These are phyloP conservation scores for Aureobasidium sp. DNA, from an alignment of 2,329 filamentous ascomycete species.

Conservation along the genomic window DNA sequence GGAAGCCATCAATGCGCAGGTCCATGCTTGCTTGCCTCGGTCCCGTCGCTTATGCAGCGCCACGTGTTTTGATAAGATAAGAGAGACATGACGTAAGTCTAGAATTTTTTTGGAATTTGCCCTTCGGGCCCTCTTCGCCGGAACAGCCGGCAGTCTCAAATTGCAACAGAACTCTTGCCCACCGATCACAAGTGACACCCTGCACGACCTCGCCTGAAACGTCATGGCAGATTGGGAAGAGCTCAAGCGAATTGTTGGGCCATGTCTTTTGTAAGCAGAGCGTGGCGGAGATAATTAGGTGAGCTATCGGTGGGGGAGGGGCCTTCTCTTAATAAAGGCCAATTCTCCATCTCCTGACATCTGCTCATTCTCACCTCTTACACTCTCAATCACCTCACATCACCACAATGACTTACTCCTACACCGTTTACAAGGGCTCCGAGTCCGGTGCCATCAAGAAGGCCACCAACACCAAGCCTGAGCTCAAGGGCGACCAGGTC, in stretches of 20 bases:
- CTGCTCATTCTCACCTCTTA: background rate
- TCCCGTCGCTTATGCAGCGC: background rate
- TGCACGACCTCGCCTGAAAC: background rate
- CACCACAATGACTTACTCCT: conserved; percentile 32
- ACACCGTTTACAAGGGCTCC: conserved; percentile 59
- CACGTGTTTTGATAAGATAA: conserved; percentile 7
- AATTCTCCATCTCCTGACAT: conserved; percentile 1
- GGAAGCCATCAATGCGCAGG: background rate
- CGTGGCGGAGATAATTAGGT: background rate
- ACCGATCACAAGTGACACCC: background rate
- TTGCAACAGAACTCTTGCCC: background rate
- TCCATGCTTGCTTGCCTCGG: background rate
- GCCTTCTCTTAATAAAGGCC: background rate
- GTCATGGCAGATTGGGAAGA: conserved; percentile 10
- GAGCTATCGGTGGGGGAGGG: background rate
- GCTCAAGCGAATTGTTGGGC: background rate
- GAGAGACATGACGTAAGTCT: background rate
- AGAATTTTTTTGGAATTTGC: background rate
- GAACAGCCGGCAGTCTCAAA: background rate
- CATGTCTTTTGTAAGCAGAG: conserved; percentile 12
- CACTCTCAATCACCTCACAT: background rate
- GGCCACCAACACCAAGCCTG: conserved; percentile 40
- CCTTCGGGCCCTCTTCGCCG: background rate
- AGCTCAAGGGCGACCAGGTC: conserved; percentile 49
- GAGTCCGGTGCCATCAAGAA: conserved; percentile 51